These are phyloP conservation scores for Vanrija sp. DNA, from an alignment of 1,284 basidiomycete genomes.

Conservation along the genomic window DNA sequence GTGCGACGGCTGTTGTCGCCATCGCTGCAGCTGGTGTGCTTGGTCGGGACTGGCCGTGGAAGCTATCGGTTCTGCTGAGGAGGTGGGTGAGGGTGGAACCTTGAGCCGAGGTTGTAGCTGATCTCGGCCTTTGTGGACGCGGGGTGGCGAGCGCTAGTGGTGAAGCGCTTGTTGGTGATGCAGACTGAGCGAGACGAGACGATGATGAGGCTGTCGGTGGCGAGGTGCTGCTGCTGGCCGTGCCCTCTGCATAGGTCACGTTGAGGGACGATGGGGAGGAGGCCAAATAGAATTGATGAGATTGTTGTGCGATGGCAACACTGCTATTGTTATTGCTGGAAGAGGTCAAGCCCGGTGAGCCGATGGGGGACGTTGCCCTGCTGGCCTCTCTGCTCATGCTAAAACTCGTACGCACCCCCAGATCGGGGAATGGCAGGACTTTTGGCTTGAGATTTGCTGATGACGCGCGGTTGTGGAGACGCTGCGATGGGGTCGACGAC, in stretches of 20 bases:
- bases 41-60: no score
- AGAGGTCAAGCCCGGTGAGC: slow-evolving; percentile 1
- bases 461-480: slow-evolving; percentile 1
- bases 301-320: no score
- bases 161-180: neutral
- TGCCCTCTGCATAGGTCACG: no score
- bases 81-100: no score
- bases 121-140: neutral
- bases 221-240: no score
- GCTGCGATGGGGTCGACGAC: slow-evolving; percentile 15
- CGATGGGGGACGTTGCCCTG: slow-evolving; percentile 5
- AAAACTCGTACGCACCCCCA: slow-evolving; percentile 6
- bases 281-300: no score
- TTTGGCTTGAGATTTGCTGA: slow-evolving; percentile 12
- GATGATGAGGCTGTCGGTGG: neutral
- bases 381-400: slow-evolving; percentile 11
- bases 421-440: slow-evolving; percentile 20
- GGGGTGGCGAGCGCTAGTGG: neutral
- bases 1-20: neutral
- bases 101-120: neutral
- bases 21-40: neutral
- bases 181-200: neutral
- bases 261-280: no score
- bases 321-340: no score
- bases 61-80: no score